Percentiles rank a stretch among this genome's conserved stretches.
phyloP scores from a whole-genome alignment of 805 yeast species.

The Wickerhamiella allomyrinae region DNA sequence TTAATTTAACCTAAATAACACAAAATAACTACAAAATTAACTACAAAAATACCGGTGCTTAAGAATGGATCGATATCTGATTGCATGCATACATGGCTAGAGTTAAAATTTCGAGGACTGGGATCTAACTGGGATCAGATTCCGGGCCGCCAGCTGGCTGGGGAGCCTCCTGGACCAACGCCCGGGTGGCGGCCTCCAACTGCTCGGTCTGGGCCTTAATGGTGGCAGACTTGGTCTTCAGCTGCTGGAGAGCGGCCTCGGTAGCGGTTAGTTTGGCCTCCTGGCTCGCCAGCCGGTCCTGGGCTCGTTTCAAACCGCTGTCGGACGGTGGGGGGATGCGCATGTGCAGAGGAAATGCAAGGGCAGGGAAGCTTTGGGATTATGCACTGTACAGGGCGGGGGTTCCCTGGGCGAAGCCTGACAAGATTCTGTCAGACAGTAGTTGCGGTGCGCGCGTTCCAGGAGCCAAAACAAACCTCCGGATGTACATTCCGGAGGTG shows the following conservation, averaged over 20 bases:
- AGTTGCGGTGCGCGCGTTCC: too few relatives aligned
- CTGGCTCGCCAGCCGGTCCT: neutral
- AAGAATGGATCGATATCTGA: too few relatives aligned
- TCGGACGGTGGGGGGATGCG: neutral
- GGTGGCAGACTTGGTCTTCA: neutral
- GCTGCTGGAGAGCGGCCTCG: neutral
- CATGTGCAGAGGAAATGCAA: neutral
- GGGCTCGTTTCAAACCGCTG: neutral
- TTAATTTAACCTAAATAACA: too few relatives aligned
- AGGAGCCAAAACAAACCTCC: too few relatives aligned
- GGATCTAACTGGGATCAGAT: too few relatives aligned
- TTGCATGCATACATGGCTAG: too few relatives aligned
- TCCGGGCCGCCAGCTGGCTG: too few relatives aligned
- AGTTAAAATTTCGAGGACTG: too few relatives aligned
- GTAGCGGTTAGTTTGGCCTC: neutral
- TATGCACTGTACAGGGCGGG: neutral
- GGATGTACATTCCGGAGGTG: too few relatives aligned
- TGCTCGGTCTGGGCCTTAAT: neutral
- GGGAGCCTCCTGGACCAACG: too few relatives aligned
- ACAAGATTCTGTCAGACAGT: neutral
- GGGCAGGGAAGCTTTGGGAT: neutral
- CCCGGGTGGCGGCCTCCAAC: neutral
- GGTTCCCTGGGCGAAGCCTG: neutral
- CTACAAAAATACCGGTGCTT: too few relatives aligned
- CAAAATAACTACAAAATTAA: too few relatives aligned